Conservation (phyloP, 2,329 filamentous ascomycete species). For the Neoscytalidium dimidiatum region DNA sequence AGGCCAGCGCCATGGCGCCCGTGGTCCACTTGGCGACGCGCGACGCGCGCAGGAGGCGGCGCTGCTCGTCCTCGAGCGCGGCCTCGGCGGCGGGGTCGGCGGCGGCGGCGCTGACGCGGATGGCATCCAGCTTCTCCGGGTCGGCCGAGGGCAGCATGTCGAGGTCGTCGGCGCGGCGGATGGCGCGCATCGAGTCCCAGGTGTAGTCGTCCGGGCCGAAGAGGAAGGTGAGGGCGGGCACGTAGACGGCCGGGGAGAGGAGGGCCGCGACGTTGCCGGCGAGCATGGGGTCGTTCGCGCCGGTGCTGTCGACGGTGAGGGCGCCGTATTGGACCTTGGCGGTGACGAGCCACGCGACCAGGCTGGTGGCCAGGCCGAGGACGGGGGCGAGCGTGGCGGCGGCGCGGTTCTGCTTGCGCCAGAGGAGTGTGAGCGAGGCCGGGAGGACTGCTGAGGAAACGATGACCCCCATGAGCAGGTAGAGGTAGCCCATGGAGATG, state of each 20-base stretch:
- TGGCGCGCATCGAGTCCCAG: constrained; percentile 81
- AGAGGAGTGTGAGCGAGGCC: constrained; percentile 76
- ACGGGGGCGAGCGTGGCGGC: constrained; percentile 70
- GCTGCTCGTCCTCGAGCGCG: constrained; percentile 36
- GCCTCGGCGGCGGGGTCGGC: not conserved
- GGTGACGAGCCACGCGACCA: constrained; percentile 78
- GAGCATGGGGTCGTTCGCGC: constrained; percentile 70
- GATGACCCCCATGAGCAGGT: constrained; percentile 88
- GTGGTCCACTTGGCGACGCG: constrained; percentile 60
- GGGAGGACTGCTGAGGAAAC: constrained; percentile 84
- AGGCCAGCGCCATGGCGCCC: constrained; percentile 64
- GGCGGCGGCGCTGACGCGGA: constrained; percentile 59
- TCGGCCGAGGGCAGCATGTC: constrained; percentile 61
- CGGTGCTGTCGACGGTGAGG: constrained; percentile 73
- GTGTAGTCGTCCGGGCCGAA: constrained; percentile 79
- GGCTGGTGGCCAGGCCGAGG: constrained; percentile 66
- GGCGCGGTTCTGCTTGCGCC: constrained; percentile 76
- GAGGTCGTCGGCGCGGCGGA: constrained; percentile 76
- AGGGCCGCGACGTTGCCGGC: constrained; percentile 83
- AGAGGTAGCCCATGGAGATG: constrained; percentile 86
- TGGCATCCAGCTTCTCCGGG: constrained; percentile 45
- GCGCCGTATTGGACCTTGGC: constrained; percentile 68
- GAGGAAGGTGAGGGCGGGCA: constrained; percentile 70
- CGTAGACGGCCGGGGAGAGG: constrained; percentile 72
- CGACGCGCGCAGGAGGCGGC: constrained; percentile 45